Evolutionary conservation across 257 asterid species (phyloP).

Genomic region (Leonotis leonurus): DNA sequence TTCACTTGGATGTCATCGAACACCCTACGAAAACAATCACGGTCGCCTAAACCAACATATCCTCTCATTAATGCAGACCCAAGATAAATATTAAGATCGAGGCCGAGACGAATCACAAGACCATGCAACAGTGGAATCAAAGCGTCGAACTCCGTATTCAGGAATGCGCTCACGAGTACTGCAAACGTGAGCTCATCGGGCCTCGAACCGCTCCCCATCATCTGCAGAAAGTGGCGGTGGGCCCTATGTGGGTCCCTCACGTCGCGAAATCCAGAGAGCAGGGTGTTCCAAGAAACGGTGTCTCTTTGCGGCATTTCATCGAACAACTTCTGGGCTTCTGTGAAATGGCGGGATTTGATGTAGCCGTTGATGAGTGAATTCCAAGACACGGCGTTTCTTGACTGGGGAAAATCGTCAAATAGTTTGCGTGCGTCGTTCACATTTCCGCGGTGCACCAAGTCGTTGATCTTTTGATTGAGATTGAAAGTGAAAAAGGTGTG

Average conservation of each 20-base stretch:
- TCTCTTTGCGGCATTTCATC: constrained; percentile 65
- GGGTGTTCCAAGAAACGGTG: constrained; percentile 66
- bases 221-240: constrained; percentile 31
- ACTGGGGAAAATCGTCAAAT: constrained; percentile 44
- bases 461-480: constrained; percentile 37
- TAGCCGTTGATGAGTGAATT: constrained; percentile 55
- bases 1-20: constrained; percentile 57
- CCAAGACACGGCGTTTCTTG: constrained; percentile 66
- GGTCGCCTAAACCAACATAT: constrained; percentile 41
- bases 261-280: constrained; percentile 67
- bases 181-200: constrained; percentile 65
- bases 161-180: constrained; percentile 41
- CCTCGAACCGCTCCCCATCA: constrained; percentile 29
- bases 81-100: constrained; percentile 39
- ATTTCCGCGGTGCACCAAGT: constrained; percentile 32
- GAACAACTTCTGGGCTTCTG: constrained; percentile 52
- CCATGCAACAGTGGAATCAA: constrained; percentile 59
- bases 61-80: constrained; percentile 82
- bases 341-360: constrained; percentile 26
- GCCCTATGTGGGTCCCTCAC: constrained; percentile 28
- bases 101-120: constrained; percentile 37
- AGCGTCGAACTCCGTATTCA: constrained; percentile 29
- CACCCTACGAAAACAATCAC: constrained; percentile 31
- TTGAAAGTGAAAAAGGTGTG: constrained; percentile 19
- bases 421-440: constrained; percentile 39